phyloP scores from a whole-genome alignment of 2,329 filamentous ascomycete species.

The Xylaria arbuscula region DNA sequence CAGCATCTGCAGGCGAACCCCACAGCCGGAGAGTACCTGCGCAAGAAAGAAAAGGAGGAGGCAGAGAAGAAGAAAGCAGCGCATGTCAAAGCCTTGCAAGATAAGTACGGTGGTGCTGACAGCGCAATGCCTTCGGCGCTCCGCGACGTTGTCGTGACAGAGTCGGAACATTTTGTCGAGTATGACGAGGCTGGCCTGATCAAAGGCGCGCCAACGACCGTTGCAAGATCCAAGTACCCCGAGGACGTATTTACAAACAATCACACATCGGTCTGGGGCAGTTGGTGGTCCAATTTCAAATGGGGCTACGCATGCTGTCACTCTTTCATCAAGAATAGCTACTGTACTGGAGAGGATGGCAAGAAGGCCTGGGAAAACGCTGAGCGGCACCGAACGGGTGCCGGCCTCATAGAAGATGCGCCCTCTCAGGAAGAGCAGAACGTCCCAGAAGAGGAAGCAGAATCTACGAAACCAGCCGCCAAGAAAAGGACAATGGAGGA shows the following conservation, averaged over 20 bases:
- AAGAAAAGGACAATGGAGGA: conserved; percentile 83
- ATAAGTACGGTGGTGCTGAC: conserved; percentile 83
- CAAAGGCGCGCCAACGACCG: conserved; percentile 83
- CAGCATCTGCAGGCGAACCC: conserved; percentile 96
- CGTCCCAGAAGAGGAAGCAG: conserved; percentile 42
- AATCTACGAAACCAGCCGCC: conserved; percentile 44
- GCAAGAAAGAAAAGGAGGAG: conserved; percentile 83
- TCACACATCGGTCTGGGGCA: conserved; percentile 92
- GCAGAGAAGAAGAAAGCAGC: conserved; percentile 74
- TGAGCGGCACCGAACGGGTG: conserved; percentile 67
- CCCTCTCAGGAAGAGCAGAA: conserved; percentile 40
- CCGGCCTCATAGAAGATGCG: conserved; percentile 53
- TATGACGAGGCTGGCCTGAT: conserved; percentile 91
- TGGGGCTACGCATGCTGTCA: conserved; percentile 98
- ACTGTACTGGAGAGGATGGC: conserved; percentile 93
- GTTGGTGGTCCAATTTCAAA: conserved; percentile 95
- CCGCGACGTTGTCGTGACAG: conserved; percentile 74
- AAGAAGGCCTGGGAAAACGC: conserved; percentile 83
- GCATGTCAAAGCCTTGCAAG: conserved; percentile 75
- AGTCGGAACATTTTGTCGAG: conserved; percentile 89
- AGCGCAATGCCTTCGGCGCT: conserved; percentile 69
- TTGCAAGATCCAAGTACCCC: conserved; percentile 87
- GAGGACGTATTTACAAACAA: conserved; percentile 92
- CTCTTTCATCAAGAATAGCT: conserved; percentile 93
- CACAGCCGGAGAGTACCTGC: conserved; percentile 86